Base-by-base conservation (phyloP, 1,284 basidiomycete genomes). In the Bjerkandera adusta region DNA sequence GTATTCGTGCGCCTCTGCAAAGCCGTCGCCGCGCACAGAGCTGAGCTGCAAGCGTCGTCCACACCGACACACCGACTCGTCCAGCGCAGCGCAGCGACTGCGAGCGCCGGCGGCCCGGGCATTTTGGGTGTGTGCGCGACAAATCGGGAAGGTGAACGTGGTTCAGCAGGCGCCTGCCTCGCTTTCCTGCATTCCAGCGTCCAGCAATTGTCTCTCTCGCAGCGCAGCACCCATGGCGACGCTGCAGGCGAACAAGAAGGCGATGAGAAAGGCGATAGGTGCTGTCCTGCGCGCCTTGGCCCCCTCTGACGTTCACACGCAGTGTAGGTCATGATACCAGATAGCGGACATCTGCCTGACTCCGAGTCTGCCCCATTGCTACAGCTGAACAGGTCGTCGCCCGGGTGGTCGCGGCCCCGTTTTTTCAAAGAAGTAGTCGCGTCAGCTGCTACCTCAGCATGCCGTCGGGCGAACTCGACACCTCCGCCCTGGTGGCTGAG, bases 361-460 rank as follows among this genome's bases (percentile, higher is more conserved):
- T n/a, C n/a, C 38, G 25, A 41, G 38, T 41, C 25, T 15, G 43
- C 6, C 21, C 32, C 43, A 27, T 35, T 13, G 15, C 18, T 21
- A 32, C 51, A 89, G 87, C 86, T 16, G 69, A 68, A 50, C 70
- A 70, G 35, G 74, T 88, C 37, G 63, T 73, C 4, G 57, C 63
- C 5, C 69, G 68, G 49, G 65, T 86, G 30, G 54, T 81, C 25
- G 63, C 73, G 0, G 65, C 79, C 13, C 68, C 76, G 13, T 69
- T 71, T 21, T 85, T 87, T 57, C 64, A 69, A 34, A 58, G 59
- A 32, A 73, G 73, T 46, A 71, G 63, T 49, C 70, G 70, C 12
- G 60, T 89, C 24, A 81, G 84, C 67, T 90, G 88, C 63, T 90
- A 84, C 61, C 68, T 90, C 37, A 89, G 79, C 65, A 89, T 90